phyloP scores from a whole-genome alignment of 2,329 filamentous ascomycete genomes.

The Alternaria incomplexa region DNA sequence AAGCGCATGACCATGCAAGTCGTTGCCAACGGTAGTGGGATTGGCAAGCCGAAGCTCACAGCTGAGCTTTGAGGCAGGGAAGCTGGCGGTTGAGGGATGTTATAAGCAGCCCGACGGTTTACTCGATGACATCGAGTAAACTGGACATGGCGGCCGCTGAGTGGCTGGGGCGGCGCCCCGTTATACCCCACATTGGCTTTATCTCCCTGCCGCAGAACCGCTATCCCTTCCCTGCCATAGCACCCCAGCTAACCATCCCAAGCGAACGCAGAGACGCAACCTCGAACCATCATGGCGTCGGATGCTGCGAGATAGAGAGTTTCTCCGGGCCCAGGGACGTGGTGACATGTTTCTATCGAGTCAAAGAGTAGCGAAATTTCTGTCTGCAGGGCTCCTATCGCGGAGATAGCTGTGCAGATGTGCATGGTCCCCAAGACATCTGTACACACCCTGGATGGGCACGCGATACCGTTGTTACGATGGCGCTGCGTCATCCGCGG shows the following conservation, averaged over 20 bases:
- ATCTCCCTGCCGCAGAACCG: constrained; percentile 20
- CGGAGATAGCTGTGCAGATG: constrained; percentile 14
- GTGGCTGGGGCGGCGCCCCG: constrained; percentile 16
- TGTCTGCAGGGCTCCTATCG: constrained; percentile 16
- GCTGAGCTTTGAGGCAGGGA: constrained; percentile 4
- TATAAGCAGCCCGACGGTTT: constrained; percentile 24
- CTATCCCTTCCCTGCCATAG: constrained; percentile 15
- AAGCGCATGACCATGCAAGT: background rate
- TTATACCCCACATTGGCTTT: constrained; percentile 33
- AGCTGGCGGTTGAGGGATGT: constrained; percentile 11
- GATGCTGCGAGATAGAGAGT: constrained; percentile 29
- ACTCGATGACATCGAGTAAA: constrained; percentile 42
- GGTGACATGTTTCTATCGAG: constrained; percentile 42
- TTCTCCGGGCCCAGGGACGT: constrained; percentile 10
- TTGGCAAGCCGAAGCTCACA: background rate
- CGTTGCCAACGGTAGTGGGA: background rate
- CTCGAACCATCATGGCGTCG: constrained; percentile 10
- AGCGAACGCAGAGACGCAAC: constrained; percentile 22
- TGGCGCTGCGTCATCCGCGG: constrained; percentile 21
- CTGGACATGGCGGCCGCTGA: constrained; percentile 14
- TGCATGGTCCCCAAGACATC: constrained; percentile 4
- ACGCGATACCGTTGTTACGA: constrained; percentile 16
- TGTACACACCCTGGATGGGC: constrained; percentile 11
- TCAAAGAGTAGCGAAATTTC: constrained; percentile 20
- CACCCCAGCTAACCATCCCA: constrained; percentile 3